These are phyloP conservation scores for Cutaneotrichosporon mucoides DNA, from an alignment of 1,284 basidiomycete species.

Conservation along the genomic window DNA sequence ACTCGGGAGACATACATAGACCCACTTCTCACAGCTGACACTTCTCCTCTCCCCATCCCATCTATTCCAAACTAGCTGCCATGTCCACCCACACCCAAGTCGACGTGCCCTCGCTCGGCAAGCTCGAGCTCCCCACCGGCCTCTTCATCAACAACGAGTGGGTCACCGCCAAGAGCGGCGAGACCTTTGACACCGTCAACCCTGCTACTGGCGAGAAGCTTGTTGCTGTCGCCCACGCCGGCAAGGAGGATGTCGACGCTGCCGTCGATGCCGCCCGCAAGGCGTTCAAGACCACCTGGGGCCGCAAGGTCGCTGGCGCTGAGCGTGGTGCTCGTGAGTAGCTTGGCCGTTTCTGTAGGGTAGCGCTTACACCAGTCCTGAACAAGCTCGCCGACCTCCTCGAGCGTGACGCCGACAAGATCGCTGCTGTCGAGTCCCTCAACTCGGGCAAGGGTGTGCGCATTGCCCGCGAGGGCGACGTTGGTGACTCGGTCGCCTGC, in stretches of 20 bases:
- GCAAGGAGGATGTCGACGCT: constrained; percentile 64
- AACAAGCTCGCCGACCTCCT: constrained; percentile 88
- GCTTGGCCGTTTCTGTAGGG: too few relatives aligned
- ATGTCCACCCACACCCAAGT: constrained; percentile 22
- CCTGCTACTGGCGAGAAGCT: constrained; percentile 56
- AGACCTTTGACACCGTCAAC: constrained; percentile 30
- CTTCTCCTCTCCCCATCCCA: neutral
- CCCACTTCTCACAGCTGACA: neutral
- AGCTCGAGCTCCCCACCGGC: constrained; percentile 66
- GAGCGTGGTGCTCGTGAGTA: constrained; percentile 61
- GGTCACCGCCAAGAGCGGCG: constrained; percentile 24
- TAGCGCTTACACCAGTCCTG: constrained; percentile 51
- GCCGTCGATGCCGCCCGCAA: constrained; percentile 78
- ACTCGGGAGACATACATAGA: too few relatives aligned
- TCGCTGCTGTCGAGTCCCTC: constrained; percentile 70
- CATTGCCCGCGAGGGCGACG: constrained; percentile 66
- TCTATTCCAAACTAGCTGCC: neutral
- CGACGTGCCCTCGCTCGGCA: constrained; percentile 28
- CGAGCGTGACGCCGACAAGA: constrained; percentile 67
- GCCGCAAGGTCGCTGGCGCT: constrained; percentile 74
- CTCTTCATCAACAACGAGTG: constrained; percentile 64
- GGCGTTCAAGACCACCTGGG: constrained; percentile 82
- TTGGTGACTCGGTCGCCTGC: constrained; percentile 72
- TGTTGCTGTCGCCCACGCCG: constrained; percentile 33
- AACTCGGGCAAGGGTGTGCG: constrained; percentile 79